Evolutionary conservation across 2,329 filamentous ascomycete genomes (phyloP).

Genomic region (Penicillium paneum): DNA sequence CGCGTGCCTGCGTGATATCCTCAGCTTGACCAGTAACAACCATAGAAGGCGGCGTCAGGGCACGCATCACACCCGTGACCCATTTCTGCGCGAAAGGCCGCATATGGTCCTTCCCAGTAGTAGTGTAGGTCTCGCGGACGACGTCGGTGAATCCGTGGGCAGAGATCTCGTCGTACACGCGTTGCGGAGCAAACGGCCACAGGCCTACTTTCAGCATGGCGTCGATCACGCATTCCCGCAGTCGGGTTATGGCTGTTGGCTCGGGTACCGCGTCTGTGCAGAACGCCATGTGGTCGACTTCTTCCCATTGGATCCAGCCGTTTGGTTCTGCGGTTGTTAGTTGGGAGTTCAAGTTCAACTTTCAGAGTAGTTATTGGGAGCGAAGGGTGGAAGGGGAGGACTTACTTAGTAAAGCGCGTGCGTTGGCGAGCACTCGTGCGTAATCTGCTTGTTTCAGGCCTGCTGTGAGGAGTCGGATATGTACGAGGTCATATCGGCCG

Average conservation of each 20-base stretch:
- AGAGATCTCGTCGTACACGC: slow-evolving; percentile 12
- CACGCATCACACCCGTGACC: slow-evolving; percentile 16
- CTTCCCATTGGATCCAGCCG: slow-evolving; percentile 31
- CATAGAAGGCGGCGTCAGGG: slow-evolving; percentile 15
- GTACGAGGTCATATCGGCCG: slow-evolving; percentile 31
- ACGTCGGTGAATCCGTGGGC: slow-evolving; percentile 9
- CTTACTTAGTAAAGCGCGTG: slow-evolving; percentile 29
- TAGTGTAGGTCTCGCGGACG: slow-evolving; percentile 12
- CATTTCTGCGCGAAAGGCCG: slow-evolving; percentile 11
- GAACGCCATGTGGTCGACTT: slow-evolving; percentile 21
- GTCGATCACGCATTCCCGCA: slow-evolving; percentile 9
- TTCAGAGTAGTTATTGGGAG: no score
- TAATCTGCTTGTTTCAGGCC: slow-evolving; percentile 27
- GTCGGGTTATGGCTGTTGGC: slow-evolving; percentile 1
- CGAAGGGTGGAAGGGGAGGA: neutral
- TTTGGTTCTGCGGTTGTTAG: slow-evolving; percentile 18
- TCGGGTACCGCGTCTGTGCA: slow-evolving; percentile 13
- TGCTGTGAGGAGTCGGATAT: slow-evolving; percentile 28
- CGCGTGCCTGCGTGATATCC: slow-evolving; percentile 4
- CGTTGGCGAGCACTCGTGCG: slow-evolving; percentile 21
- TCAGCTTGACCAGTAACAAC: slow-evolving; percentile 8
- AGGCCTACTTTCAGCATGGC: slow-evolving; percentile 16
- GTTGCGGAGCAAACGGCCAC: slow-evolving; percentile 9
- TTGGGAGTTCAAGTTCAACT: neutral
- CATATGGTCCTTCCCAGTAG: slow-evolving; percentile 13